Conservation (phyloP, 768 basidiomycete species). For the Agaricus sinodeliciosus region DNA sequence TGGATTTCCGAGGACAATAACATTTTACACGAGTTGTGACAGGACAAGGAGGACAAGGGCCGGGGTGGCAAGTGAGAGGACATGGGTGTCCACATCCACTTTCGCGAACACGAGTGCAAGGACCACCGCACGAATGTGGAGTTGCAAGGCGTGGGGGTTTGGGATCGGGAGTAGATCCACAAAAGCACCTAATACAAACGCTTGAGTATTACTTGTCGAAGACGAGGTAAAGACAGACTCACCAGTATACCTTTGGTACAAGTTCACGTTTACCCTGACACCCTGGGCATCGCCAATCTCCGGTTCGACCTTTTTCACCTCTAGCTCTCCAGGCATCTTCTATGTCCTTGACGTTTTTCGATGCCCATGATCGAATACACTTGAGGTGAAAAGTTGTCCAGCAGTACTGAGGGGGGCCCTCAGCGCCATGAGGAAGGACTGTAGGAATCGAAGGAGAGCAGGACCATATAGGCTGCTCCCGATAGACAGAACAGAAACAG, state of each 20-base stretch:
- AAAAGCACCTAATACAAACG: conserved; percentile 66
- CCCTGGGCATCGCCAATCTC: conserved; percentile 91
- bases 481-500: conserved; percentile 77
- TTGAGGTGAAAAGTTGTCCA: conserved; percentile 90
- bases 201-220: neutral
- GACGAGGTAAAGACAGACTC: conserved; percentile 15
- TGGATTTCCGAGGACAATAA: conserved; percentile 62
- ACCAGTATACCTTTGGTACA: conserved; percentile 66
- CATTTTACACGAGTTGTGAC: conserved; percentile 74
- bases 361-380: conserved; percentile 86
- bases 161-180: conserved; percentile 67
- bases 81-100: conserved; percentile 75
- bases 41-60: conserved; percentile 92
- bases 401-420: conserved; percentile 54
- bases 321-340: conserved; percentile 67
- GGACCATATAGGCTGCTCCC: conserved; percentile 80
- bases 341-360: conserved; percentile 69
- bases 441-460: conserved; percentile 64
- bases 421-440: conserved; percentile 24
- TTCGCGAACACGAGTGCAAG: conserved; percentile 54
- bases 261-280: conserved; percentile 76
- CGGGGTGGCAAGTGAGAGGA: conserved; percentile 84
- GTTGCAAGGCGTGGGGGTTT: conserved; percentile 62
- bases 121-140: conserved; percentile 70
- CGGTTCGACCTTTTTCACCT: conserved; percentile 53